These are phyloP conservation scores for Parachlorella kessleri DNA, from an alignment of 139 green algal species.

Conservation along the genomic window DNA sequence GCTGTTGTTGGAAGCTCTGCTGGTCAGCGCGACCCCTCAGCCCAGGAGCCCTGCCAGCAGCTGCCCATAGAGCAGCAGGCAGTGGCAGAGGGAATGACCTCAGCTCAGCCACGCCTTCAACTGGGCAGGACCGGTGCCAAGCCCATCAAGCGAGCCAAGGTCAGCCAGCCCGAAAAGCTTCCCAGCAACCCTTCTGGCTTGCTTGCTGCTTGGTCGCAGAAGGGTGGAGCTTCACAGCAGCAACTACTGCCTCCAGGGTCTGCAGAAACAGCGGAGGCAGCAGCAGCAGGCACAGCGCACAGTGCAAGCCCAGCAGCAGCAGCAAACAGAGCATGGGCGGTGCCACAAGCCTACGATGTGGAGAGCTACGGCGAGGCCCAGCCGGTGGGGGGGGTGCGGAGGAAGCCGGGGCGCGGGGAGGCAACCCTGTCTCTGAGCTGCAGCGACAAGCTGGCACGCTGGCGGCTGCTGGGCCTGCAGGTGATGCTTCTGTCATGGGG, in stretches of 20 bases:
- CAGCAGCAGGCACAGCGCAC: constrained; percentile 14
- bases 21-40: no score
- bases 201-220: no score
- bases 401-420: constrained; percentile 91
- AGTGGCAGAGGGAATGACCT: background rate
- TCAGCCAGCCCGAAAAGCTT: no score
- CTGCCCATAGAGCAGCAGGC: background rate
- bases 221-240: no score
- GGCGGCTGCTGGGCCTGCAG: constrained; percentile 82
- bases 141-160: constrained; percentile 25
- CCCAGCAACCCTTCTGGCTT: no score
- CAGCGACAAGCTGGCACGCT: constrained; percentile 95
- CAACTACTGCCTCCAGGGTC: no score
- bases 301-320: background rate
- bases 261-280: constrained; percentile 5
- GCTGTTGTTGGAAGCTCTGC: no score
- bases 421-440: constrained; percentile 91
- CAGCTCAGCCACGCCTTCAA: background rate
- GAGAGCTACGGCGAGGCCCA: constrained; percentile 56
- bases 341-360: constrained; percentile 68
- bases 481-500: background rate
- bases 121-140: constrained; percentile 58
- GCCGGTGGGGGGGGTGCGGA: constrained; percentile 58
- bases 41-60: no score
- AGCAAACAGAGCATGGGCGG: background rate